Base-by-base conservation (phyloP, 768 basidiomycete species). In the Pleurotus djamor region DNA sequence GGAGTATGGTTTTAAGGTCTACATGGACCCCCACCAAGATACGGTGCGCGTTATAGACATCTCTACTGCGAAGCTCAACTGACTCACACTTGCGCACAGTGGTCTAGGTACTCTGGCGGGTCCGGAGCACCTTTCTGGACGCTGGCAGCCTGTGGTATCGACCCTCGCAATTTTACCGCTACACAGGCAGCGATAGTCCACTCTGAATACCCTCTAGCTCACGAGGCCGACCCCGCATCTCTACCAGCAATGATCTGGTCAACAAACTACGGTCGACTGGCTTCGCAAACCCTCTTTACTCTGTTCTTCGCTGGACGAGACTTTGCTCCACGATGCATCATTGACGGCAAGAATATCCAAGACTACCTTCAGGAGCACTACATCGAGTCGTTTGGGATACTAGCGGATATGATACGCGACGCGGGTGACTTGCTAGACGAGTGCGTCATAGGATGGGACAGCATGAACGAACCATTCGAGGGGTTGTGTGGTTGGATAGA, bases 51-150 rank as follows among this genome's bases (percentile, higher is more conserved):
- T 8, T 21, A 16, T 34, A 7, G 38, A 41, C 36, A 32, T 28
- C 47, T 13, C 9, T 52, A 17, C 52, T 57, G 2, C 14, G 17
- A 12, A 47, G 13, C 41, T 32, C 45, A 45, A 43, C 41, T 47
- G 47, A 28, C 37, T 62, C 33, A 48, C 41, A 43, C 9, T 47
- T 28, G 48, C 52, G n/a, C 14, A 21, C 34, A 96, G 91, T 98
- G 94, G 91, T 96, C 95, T 1, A 91, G 96, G 47, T 96, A 94
- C 76, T 89, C 91, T 14, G 94, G 94, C 16, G 96, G 96, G 6
- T 94, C 93, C 3, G 96, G 96, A 10, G 96, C 96, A 0, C 96
- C 96, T 0, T 95, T 86, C 68, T 98, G 96, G 96, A 95, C 93
- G 0, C 80, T 97, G 7, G 77, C 81, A 5, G 96, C 95, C 0